These are phyloP conservation scores for Aspergillus campestris DNA, from an alignment of 495 filamentous ascomycete species.

Conservation along the genomic window DNA sequence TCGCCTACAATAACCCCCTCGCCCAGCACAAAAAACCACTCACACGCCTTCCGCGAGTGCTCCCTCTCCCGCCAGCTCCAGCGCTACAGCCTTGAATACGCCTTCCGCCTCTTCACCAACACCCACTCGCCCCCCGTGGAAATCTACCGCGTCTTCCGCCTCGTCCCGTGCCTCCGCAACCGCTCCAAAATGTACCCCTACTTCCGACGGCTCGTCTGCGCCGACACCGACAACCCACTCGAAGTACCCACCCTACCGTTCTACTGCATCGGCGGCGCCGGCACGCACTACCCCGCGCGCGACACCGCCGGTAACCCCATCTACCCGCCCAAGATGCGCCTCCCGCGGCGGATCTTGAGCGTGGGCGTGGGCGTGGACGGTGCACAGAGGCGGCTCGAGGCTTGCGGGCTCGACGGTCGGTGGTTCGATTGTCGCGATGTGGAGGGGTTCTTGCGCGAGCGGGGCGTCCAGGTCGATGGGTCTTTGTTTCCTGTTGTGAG, in stretches of 20 bases:
- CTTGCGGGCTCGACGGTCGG: slow-evolving; percentile 49
- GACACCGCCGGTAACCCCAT: slow-evolving; percentile 9
- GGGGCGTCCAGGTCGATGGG: slow-evolving; percentile 15
- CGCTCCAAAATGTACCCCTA: slow-evolving; percentile 37
- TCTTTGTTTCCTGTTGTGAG: slow-evolving; percentile 2
- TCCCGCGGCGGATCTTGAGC: slow-evolving; percentile 14
- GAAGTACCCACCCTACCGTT: slow-evolving; percentile 20
- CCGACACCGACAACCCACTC: slow-evolving; percentile 19
- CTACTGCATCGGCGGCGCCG: slow-evolving; percentile 53
- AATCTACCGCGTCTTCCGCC: slow-evolving; percentile 53
- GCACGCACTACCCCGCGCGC: slow-evolving; percentile 45
- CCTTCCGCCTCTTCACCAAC: slow-evolving; percentile 47
- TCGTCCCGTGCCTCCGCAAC: slow-evolving; percentile 49
- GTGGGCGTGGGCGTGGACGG: background rate
- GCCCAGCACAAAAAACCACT: background rate
- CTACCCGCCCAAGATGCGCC: slow-evolving; percentile 15
- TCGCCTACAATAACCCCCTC: background rate
- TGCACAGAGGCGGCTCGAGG: background rate
- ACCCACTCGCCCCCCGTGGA: slow-evolving; percentile 38
- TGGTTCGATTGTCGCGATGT: slow-evolving; percentile 70
- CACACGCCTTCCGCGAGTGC: slow-evolving; percentile 41
- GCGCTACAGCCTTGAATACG: slow-evolving; percentile 55
- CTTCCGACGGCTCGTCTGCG: slow-evolving; percentile 23
- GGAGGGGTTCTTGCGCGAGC: slow-evolving; percentile 34
- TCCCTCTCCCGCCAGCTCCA: slow-evolving; percentile 62